Percentiles rank a stretch among this genome's conserved stretches.
phyloP scores from a whole-genome alignment of 2,329 filamentous ascomycete species.

The Aspergillus aculeatus region DNA sequence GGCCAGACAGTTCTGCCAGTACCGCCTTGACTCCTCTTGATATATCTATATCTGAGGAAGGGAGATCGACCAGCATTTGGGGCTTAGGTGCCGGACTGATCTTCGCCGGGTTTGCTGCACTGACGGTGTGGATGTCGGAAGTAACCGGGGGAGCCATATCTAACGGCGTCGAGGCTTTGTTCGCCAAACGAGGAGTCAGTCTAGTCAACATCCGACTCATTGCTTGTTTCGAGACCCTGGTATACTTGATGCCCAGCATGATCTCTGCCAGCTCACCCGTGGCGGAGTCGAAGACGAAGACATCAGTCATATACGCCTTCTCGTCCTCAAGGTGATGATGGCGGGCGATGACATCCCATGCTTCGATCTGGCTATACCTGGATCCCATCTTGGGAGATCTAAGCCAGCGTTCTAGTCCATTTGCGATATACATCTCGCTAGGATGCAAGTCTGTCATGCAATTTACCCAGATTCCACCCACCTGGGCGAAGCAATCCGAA shows the following conservation, averaged over 20 bases:
- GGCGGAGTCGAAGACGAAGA: conserved; percentile 32
- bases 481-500: conserved; percentile 9
- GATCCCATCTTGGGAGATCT: conserved; percentile 18
- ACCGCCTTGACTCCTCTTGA: not conserved
- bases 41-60: not conserved
- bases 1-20: conserved; percentile 2
- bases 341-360: conserved; percentile 25
- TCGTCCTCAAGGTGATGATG: conserved; percentile 18
- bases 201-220: conserved; percentile 16
- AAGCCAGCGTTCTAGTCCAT: conserved; percentile 25
- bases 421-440: conserved; percentile 29
- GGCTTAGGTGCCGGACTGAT: not conserved
- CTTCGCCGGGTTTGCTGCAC: not conserved
- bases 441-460: conserved; percentile 27
- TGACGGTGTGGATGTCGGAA: not conserved
- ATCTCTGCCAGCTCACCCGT: conserved; percentile 23
- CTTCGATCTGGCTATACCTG: conserved; percentile 6
- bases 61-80: not conserved
- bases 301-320: conserved; percentile 22
- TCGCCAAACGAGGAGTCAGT: not conserved
- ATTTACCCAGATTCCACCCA: conserved; percentile 37
- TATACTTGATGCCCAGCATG: conserved; percentile 31
- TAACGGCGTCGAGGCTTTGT: not conserved
- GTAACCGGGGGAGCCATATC: not conserved
- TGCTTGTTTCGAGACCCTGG: conserved; percentile 18